Conservation (phyloP, 225 moss, liverwort and hornwort species). For the Polytrichum formosum region DNA sequence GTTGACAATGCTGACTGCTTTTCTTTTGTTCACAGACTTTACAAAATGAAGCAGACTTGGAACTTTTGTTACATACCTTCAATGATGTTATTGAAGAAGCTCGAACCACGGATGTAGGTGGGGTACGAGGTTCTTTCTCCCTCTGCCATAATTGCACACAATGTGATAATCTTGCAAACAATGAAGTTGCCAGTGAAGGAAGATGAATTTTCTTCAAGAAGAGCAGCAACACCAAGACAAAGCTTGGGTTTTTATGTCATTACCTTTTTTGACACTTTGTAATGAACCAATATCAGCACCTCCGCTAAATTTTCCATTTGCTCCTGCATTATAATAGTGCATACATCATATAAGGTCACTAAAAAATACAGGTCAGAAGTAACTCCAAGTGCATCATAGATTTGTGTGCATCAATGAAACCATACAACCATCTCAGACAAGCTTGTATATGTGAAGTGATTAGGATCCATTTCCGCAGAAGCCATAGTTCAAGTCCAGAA, state of each 20-base stretch:
- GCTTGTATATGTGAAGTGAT: too few species aligned
- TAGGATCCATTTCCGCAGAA: too few species aligned
- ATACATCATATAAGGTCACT: too few species aligned
- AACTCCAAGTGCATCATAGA: too few species aligned
- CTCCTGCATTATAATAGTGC: slow-evolving; percentile 48
- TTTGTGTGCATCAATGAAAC: too few species aligned
- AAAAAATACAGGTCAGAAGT: too few species aligned
- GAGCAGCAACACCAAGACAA: not conserved
- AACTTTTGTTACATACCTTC: slow-evolving; percentile 55
- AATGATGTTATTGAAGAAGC: slow-evolving; percentile 57
- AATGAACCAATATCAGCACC: slow-evolving; percentile 75
- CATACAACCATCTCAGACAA: too few species aligned
- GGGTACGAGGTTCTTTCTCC: slow-evolving; percentile 26
- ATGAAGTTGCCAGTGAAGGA: not conserved
- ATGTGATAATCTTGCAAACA: not conserved
- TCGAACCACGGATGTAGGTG: slow-evolving; percentile 32
- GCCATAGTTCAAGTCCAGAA: too few species aligned
- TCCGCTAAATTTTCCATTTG: slow-evolving; percentile 73
- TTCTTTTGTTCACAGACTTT: too few species aligned
- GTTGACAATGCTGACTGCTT: too few species aligned
- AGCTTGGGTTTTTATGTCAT: not conserved
- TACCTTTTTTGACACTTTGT: slow-evolving; percentile 45
- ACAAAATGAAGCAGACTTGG: too few species aligned
- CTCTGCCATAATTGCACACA: slow-evolving; percentile 23
- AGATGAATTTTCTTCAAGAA: not conserved